Base-by-base conservation (phyloP, 2,329 filamentous ascomycete species). In the Nothopassalora personata region DNA sequence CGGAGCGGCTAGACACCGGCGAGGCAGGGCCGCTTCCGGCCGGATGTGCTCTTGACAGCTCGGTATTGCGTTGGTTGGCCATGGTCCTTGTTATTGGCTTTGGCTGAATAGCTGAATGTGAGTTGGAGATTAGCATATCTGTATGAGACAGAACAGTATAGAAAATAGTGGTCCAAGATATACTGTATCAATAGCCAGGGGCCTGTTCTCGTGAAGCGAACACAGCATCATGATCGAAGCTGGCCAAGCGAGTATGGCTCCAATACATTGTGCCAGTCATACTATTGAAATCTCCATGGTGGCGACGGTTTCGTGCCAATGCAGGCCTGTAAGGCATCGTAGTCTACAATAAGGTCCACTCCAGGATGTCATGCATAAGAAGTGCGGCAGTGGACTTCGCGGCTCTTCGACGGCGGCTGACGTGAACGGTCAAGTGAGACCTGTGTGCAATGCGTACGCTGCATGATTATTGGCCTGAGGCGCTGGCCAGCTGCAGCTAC, bases 41-140 rank as follows among this genome's bases (percentile, higher is more conserved):
- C 58, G 64, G 55, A 49, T 65, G 60, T 57, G 50, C 57, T 60
- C 63, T 64, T 54, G 66, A 57, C 54, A 74, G 74, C 67, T 77
- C 60, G 59, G 65, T 66, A 56, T 61, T 52, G 31, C 66, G 62
- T 63, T 62, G 65, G 61, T 57, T 69, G 46, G 60, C 56, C 67
- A 70, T 70, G 31, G 58, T 53, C 56, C 19, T 30, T 48, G 31
- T 18, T 49, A 31, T 53, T 48, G 53, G 23, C 23, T 1, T 34
- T 34, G 7, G 36, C 46, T 27, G n/a, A 39, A 58, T 47, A 7
- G 51, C 50, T 58, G 56, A 45, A 19, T 33, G 56, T 48, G 56
- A 47, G 51, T 53, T 54, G 30, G 30, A 50, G 47, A 59, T 28
- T 51, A 59, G 53, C 57, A 53, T 58, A 55, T 46, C 55, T 54